These are phyloP conservation scores for Coemansia erecta DNA, from an alignment of 192 early-diverging fungal genomes.

Conservation along the genomic window DNA sequence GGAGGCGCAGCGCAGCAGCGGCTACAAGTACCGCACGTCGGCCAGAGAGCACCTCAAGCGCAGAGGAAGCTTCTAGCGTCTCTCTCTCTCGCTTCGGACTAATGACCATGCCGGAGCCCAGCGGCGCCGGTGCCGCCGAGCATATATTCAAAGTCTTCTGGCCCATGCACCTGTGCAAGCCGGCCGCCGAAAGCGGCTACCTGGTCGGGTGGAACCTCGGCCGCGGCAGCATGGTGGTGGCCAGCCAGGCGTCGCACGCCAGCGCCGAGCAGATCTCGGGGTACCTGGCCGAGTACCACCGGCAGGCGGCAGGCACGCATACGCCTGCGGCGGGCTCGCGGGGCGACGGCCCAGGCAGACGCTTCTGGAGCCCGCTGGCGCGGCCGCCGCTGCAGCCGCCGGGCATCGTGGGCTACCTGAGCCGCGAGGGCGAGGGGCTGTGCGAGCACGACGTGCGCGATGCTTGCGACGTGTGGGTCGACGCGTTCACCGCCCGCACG, in stretches of 20 bases:
- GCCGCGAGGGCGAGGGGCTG: conserved; percentile 50
- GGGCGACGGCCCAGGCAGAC: not conserved
- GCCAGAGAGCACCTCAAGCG: conserved; percentile 53
- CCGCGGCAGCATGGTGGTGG: conserved; percentile 34
- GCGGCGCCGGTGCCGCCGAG: not conserved
- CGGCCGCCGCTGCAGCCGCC: conserved; percentile 9
- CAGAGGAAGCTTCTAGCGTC: conserved; percentile 55
- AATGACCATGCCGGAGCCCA: not conserved
- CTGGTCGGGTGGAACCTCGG: conserved; percentile 46
- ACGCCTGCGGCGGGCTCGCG: not conserved
- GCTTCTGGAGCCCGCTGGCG: not conserved
- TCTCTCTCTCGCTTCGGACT: no score
- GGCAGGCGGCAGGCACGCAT: not conserved
- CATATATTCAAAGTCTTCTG: conserved; percentile 43
- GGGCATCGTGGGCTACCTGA: conserved; percentile 43
- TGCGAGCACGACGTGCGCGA: conserved; percentile 47
- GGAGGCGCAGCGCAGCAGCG: conserved; percentile 34
- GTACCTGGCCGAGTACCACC: conserved; percentile 29
- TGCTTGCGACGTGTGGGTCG: conserved; percentile 40
- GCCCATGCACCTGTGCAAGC: conserved; percentile 34
- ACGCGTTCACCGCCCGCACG: conserved; percentile 47
- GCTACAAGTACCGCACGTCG: conserved; percentile 45
- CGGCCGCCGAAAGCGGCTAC: conserved; percentile 36
- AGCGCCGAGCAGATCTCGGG: conserved; percentile 26
- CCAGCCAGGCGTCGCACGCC: conserved; percentile 38